Evolutionary conservation across 2,329 filamentous ascomycete genomes (phyloP), one percentile per base, ranked within the genome.

Genomic region (Aspergillus tanneri): DNA sequence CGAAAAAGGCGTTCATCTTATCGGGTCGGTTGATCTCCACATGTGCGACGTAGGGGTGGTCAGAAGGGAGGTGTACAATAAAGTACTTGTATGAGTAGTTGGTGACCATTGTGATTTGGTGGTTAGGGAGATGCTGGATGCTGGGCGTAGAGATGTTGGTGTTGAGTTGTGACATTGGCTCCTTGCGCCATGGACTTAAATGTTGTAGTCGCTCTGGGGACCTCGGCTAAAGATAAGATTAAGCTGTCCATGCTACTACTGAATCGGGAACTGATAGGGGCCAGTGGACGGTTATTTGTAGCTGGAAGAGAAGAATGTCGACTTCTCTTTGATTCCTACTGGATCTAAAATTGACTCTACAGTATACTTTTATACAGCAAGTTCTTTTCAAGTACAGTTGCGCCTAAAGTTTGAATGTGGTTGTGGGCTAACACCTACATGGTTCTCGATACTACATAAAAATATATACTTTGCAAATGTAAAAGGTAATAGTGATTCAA

Each of bases 1-100:
- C 84, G 57, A 83, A 80, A 69, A 96, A 96, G 55, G 91, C 84
- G 69, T 97, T 97, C 68, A 96, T 76, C 75, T 95, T 96, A 57
- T 82, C 71, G 1, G 91, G 83, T 1, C 91, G 82, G 75, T 95
- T 91, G 72, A 95, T 95, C 72, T 96, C 86, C 50, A 97, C 87
- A 67, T 95, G 89, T n/a, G 85, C 88, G 40, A 96, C 85, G 73
- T 84, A 84, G 62, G 85, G 79, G 28, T 73, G 63, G 0, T 62
- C 52, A 0, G 53, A 40, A 2, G 90, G 88, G 34, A 83, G 84
- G n/a, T 80, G 83, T 58, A 95, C 77, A 56, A 84, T 82, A 79
- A 90, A 90, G 76, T 87, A 77, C 58, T 85, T 59, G 53, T 55
- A 62, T 10, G 51, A 43, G 49, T 62, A 60, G 36, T 42, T 45